Base-by-base conservation (phyloP, 2,329 filamentous ascomycete genomes). In the Waltergamsia citrina region DNA sequence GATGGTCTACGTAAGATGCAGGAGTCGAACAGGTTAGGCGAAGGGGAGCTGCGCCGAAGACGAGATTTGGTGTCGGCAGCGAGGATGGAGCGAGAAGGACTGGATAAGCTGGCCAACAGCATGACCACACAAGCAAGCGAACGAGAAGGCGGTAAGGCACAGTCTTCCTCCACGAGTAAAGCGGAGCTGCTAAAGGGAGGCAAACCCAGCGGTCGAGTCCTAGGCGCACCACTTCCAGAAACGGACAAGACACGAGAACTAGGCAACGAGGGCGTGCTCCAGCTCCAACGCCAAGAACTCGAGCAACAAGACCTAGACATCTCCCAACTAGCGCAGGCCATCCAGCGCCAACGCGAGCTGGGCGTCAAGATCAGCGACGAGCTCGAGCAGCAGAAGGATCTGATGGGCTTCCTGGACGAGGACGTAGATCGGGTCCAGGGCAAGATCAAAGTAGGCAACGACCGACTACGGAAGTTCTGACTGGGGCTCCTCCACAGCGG, bases 361-460 rank as follows among this genome's bases (percentile, higher is more conserved):
- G 84, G 84, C 1, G 62, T 85, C 30, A 70, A 77, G 37, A 88
- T 92, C 48, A 72, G 84, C 42, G 71, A 78, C 32, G 85, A 90
- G 61, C 67, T 88, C 36, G 71, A 77, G 34, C 57, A 74, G 43
- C 83, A 90, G 61, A 81, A 76, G 35, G 69, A 75, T 52, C 74
- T 86, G 71, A 62, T 92, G 20, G 70, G 74, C 10, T 56, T 74
- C 43, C 51, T 87, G 40, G 78, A 81, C 41, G 64, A 76, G 36
- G 81, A 87, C 55, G 69, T 71, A 3, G 74, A 79, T 40, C 63
- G 79, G 6, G 63, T 86, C 12, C 66, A 70, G 28, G 69, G 69
- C 40, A 90, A 90, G 68, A 58, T 88, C 37, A 67, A 70, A 40
- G 74, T 88, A 39, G 83, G 78, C n/a, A 85, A 82, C 62, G 77